Base-by-base conservation (phyloP, 768 basidiomycete genomes). In the Rhodotorula toruloides region DNA sequence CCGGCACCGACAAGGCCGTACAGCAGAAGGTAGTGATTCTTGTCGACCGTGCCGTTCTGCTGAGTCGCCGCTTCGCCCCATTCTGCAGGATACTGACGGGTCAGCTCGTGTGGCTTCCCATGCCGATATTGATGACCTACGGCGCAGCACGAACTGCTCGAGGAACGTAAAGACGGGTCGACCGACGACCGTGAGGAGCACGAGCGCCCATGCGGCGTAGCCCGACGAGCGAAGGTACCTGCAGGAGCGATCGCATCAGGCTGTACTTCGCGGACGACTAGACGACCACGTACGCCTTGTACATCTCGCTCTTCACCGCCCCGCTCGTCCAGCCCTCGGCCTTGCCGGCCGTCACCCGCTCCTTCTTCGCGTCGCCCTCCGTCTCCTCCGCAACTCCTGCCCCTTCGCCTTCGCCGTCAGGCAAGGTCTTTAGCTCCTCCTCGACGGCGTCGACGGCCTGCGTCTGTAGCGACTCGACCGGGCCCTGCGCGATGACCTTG, bases 81-180 rank as follows among this genome's bases (percentile, higher is more conserved):
- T 0, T 42, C 62, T 63, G 54, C 6, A 11, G 4, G 46, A 25
- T 27, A 46, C 11, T n/a, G 53, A 54, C 10, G 36, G 22, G 22
- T n/a, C 14, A 39, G 27, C 7, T 21, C 16, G 22, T 19, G 34
- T 40, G n/a, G n/a, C n/a, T n/a, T n/a, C n/a, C n/a, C n/a, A n/a
- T n/a, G n/a, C n/a, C n/a, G n/a, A n/a, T n/a, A n/a, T n/a, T n/a
- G n/a, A 40, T 25, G 7, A 34, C 58, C 34, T 39, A 61, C 54
- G 47, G 36, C 63, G 54, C 2, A 72, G 52, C 71, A 66, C 68
- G 29, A 62, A 46, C 39, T 67, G 59, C 55, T 72, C 71, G 4
- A 50, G 14, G 47, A 72, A 68, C 0, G 57, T 34, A 14, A 68
- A 34, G 29, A 52, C 32, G 7, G 66, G 66, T 8, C 59, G 57